Evolutionary conservation across 129 eudicot genomes (phyloP).

Genomic region (Cynara cardunculus): DNA sequence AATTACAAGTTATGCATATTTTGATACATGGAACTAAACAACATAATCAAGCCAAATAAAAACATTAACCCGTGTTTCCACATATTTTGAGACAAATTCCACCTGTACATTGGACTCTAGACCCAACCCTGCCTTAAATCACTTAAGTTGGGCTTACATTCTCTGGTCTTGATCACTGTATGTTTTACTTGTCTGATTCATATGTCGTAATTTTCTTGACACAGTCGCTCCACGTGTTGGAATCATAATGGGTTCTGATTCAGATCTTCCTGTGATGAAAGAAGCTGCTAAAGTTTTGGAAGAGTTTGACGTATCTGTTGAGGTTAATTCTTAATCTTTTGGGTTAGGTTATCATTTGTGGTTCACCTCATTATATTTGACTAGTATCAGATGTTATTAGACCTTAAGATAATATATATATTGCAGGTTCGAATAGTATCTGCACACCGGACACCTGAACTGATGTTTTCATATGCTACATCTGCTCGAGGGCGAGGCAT

Average conservation of each 20-base stretch:
- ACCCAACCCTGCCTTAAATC: neutral
- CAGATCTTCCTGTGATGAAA: constrained; percentile 98
- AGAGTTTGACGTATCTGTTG: constrained; percentile 65
- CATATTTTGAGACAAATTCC: neutral
- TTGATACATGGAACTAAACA: neutral
- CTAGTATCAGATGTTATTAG: neutral
- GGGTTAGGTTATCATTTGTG: neutral
- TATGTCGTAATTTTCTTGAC: constrained; percentile 8
- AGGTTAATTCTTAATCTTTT: constrained; percentile 40
- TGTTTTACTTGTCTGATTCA: neutral
- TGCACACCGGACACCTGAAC: constrained; percentile 89
- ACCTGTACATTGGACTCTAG: neutral
- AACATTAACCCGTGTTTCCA: neutral
- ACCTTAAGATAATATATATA: neutral
- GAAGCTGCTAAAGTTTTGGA: constrained; percentile 75
- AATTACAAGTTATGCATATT: neutral
- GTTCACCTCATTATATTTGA: neutral
- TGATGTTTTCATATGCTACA: constrained; percentile 82
- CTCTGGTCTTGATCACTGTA: neutral
- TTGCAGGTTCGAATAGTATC: constrained; percentile 87
- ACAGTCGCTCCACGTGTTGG: constrained; percentile 76
- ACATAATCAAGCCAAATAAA: neutral
- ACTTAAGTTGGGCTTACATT: no score
- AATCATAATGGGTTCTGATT: constrained; percentile 97
- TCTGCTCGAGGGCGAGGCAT: constrained; percentile 88